phyloP scores from a whole-genome alignment of 1,284 basidiomycete genomes.

The Pascua guehoae region DNA sequence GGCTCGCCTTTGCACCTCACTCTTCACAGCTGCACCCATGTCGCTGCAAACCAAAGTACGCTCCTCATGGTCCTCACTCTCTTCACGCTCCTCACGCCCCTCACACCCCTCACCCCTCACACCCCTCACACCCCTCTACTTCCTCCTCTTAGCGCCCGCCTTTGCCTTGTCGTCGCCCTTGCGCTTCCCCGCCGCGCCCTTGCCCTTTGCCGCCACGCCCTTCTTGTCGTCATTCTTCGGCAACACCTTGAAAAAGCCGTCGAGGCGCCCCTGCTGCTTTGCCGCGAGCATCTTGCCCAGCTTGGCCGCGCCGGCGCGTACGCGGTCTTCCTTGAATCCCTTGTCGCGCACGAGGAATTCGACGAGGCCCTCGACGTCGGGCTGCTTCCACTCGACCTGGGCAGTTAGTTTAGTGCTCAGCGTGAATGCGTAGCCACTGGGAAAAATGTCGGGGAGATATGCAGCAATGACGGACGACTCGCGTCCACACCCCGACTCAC shows the following conservation, averaged over 20 bases:
- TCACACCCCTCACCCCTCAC: too few species aligned
- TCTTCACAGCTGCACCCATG: too few species aligned
- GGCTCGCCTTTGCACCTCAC: too few species aligned
- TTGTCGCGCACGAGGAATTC: constrained; percentile 93
- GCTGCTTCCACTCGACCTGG: constrained; percentile 89
- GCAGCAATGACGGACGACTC: neutral
- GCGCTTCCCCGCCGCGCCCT: constrained; percentile 56
- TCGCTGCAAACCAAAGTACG: too few species aligned
- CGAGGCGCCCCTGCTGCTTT: constrained; percentile 94
- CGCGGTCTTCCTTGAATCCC: constrained; percentile 97
- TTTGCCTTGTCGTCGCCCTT: constrained; percentile 43
- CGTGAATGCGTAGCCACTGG: neutral
- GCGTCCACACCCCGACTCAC: constrained; percentile 56
- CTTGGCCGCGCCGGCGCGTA: constrained; percentile 92
- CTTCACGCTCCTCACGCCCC: too few species aligned
- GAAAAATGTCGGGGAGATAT: too few species aligned
- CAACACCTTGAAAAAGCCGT: constrained; percentile 86
- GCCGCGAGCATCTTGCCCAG: constrained; percentile 78
- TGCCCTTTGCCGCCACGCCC: constrained; percentile 22
- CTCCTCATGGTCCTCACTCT: too few species aligned
- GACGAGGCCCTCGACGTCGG: constrained; percentile 89
- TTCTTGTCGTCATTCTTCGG: constrained; percentile 50
- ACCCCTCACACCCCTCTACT: neutral
- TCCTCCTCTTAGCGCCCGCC: constrained; percentile 4
- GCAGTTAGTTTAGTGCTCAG: constrained; percentile 6